Evolutionary conservation across 805 yeast species (phyloP).

Genomic region (Candida odintsovae): DNA sequence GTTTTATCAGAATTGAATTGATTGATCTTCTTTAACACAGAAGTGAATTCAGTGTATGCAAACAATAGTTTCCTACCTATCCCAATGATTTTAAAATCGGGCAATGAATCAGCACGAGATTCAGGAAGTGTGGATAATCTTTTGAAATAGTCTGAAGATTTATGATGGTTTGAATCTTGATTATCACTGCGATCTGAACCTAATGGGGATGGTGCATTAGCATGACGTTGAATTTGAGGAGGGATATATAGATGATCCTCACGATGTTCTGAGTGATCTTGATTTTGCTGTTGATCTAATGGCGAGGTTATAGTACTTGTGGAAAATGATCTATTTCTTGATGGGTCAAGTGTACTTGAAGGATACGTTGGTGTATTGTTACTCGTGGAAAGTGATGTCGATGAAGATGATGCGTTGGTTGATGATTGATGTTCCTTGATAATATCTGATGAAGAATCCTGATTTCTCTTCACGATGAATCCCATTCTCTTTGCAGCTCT

Average conservation of each 20-base stretch:
- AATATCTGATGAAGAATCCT: constrained; percentile 15
- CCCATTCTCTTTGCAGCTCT: constrained; percentile 76
- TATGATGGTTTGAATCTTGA: constrained; percentile 22
- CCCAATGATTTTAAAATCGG: constrained; percentile 27
- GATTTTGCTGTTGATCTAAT: constrained; percentile 1
- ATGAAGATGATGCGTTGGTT: not conserved
- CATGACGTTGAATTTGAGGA: not conserved
- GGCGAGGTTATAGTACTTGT: constrained; percentile 1
- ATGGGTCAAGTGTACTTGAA: constrained; percentile 4
- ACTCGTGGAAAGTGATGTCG: too few species aligned
- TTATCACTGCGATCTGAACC: constrained; percentile 2
- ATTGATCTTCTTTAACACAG: constrained; percentile 49
- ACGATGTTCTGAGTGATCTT: not conserved
- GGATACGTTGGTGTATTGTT: not conserved
- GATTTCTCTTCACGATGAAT: constrained; percentile 44
- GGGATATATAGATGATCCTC: not conserved
- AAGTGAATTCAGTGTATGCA: constrained; percentile 59
- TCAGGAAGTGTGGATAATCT: constrained; percentile 63
- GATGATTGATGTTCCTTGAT: constrained; percentile 25
- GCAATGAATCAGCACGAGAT: constrained; percentile 16
- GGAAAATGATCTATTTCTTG: constrained; percentile 20
- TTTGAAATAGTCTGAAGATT: constrained; percentile 58
- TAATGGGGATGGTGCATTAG: constrained; percentile 10
- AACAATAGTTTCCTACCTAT: constrained; percentile 57
- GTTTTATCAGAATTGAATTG: constrained; percentile 54